phyloP scores from a whole-genome alignment of 345 rosid genomes.

The Litchi chinensis region DNA sequence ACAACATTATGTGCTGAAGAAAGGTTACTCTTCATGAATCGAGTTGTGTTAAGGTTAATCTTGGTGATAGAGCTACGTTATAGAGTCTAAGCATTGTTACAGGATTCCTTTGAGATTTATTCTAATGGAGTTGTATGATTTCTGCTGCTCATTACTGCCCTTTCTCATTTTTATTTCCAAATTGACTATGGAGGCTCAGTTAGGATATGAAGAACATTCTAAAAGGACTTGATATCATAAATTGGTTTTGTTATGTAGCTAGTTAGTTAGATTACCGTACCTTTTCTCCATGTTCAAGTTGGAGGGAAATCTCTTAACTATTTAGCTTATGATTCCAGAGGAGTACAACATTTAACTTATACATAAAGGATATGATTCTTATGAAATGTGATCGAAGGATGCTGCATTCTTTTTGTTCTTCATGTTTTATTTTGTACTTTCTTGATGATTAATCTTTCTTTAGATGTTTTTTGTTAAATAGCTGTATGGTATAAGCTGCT shows the following conservation, averaged over 20 bases:
- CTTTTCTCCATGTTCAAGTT: not conserved
- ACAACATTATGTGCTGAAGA: not conserved
- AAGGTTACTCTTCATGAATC: not conserved
- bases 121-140: not conserved
- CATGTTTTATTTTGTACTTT: not conserved
- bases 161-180: not conserved
- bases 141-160: not conserved
- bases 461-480: not conserved
- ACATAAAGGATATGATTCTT: not conserved
- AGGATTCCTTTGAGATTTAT: not conserved
- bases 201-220: not conserved
- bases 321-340: not conserved
- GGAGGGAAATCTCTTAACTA: not conserved
- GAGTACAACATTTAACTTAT: not conserved
- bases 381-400: not conserved
- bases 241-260: not conserved
- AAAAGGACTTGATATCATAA: not conserved
- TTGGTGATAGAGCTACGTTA: not conserved
- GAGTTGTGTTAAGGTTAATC: not conserved
- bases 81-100: not conserved
- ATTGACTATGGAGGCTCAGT: not conserved
- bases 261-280: not conserved
- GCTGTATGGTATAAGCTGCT: constrained; percentile 8
- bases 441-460: not conserved
- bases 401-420: not conserved